Evolutionary conservation across 1,284 basidiomycete species (phyloP).

Genomic region (Cerrena zonata): DNA sequence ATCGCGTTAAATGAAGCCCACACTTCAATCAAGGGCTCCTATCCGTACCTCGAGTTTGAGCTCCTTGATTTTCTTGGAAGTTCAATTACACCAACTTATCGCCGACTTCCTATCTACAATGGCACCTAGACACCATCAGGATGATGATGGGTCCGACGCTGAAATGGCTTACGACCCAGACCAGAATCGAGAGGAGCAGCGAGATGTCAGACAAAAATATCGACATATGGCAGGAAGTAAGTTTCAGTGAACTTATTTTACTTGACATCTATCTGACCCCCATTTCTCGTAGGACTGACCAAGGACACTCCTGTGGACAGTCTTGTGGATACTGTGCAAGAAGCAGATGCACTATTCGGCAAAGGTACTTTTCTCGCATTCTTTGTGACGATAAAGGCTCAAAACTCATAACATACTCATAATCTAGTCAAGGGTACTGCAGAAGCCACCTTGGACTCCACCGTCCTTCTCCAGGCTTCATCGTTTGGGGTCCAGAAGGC

Average conservation of each 20-base stretch:
- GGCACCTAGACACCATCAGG: not conserved
- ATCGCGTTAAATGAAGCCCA: too few species aligned
- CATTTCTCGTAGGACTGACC: not conserved
- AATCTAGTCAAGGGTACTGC: slow-evolving; percentile 68
- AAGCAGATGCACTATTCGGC: not conserved
- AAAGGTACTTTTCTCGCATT: not conserved
- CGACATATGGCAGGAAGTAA: slow-evolving; percentile 28
- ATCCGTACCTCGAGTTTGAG: not conserved
- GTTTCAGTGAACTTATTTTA: too few species aligned
- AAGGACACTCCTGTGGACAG: not conserved
- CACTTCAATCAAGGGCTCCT: too few species aligned
- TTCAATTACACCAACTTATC: not conserved
- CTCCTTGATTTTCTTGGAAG: not conserved
- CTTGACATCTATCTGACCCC: too few species aligned
- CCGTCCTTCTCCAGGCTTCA: slow-evolving; percentile 64
- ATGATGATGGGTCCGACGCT: not conserved
- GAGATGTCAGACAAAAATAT: slow-evolving; percentile 64
- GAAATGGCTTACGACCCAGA: slow-evolving; percentile 63
- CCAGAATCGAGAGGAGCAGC: slow-evolving; percentile 70
- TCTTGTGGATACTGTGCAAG: not conserved
- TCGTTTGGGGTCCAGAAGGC: slow-evolving; percentile 73
- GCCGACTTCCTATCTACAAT: too few species aligned
- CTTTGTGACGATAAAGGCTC: not conserved
- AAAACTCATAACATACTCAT: not conserved
- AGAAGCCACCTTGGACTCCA: slow-evolving; percentile 76